A percentile compares a stretch with the other conserved stretches of the same genome.
Conservation (phyloP, 139 green algal genomes). For the Picochlorum sp. region DNA sequence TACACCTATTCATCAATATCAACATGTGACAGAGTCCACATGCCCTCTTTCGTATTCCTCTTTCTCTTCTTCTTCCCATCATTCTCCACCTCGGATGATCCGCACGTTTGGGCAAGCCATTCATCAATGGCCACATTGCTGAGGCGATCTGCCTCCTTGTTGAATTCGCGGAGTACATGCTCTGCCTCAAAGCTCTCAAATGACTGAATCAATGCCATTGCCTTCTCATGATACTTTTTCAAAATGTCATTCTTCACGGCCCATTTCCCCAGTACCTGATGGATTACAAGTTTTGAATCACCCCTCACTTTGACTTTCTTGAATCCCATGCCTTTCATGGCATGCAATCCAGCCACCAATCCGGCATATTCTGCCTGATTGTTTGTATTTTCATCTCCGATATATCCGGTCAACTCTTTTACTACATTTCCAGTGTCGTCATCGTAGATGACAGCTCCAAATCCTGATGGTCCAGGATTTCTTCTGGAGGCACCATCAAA, state of each 20-base stretch:
- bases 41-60: too few species aligned
- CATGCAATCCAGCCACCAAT: conserved; percentile 37
- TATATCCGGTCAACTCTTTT: conserved; percentile 12
- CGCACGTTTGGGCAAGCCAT: conserved; percentile 9
- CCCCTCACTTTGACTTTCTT: conserved; percentile 19
- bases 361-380: conserved; percentile 48
- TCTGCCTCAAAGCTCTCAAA: conserved; percentile 26
- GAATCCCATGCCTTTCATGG: conserved; percentile 24
- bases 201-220: not conserved
- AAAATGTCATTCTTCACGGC: conserved; percentile 27
- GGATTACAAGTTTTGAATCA: conserved; percentile 43
- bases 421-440: conserved; percentile 13
- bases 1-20: too few species aligned
- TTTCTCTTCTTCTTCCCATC: too few species aligned
- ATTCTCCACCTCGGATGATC: not conserved
- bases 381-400: conserved; percentile 33
- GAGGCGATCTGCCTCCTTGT: conserved; percentile 37
- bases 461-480: conserved; percentile 37
- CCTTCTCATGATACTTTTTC: conserved; percentile 11
- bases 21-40: too few species aligned
- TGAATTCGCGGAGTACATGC: conserved; percentile 29
- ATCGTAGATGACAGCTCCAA: conserved; percentile 37
- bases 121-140: conserved; percentile 39
- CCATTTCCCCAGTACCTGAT: conserved; percentile 29
- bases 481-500: conserved; percentile 42